phyloP scores from a whole-genome alignment of 2,329 filamentous ascomycete species.

The Neofusicoccum sp. region DNA sequence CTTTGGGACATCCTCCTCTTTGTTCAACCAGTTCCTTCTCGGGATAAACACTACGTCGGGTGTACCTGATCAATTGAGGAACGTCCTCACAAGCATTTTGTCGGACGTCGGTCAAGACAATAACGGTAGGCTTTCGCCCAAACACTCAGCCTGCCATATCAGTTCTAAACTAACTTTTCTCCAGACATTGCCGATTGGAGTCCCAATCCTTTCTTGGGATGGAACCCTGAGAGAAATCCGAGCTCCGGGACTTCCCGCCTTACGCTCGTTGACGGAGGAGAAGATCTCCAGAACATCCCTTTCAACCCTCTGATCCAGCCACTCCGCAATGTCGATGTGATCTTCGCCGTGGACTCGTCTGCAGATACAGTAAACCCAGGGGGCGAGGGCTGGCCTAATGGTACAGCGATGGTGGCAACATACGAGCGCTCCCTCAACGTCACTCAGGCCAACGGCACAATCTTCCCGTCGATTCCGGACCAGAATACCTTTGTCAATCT shows the following conservation, averaged over 20 bases:
- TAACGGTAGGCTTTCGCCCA: constrained; percentile 30
- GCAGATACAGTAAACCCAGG: constrained; percentile 59
- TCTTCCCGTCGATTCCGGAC: constrained; percentile 71
- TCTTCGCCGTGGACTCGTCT: constrained; percentile 77
- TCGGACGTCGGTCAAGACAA: constrained; percentile 57
- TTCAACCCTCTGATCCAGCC: constrained; percentile 75
- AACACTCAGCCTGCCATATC: too few species aligned
- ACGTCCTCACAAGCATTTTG: constrained; percentile 55
- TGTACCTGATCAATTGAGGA: constrained; percentile 51
- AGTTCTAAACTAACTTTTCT: too few species aligned
- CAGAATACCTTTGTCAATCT: constrained; percentile 76
- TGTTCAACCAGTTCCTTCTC: constrained; percentile 79
- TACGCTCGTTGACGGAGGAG: constrained; percentile 74
- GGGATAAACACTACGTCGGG: constrained; percentile 56
- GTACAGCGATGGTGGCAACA: constrained; percentile 69
- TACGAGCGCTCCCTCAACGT: constrained; percentile 63
- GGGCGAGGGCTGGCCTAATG: constrained; percentile 68
- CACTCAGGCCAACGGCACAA: constrained; percentile 63
- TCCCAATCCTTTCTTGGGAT: constrained; percentile 74
- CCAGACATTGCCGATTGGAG: constrained; percentile 66
- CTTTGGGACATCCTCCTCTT: constrained; percentile 79
- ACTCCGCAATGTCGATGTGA: constrained; percentile 69
- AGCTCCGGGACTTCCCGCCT: constrained; percentile 56
- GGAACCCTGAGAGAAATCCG: constrained; percentile 58
- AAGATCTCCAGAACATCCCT: constrained; percentile 77